Conservation (phyloP, 306 rosid genomes). For the Citrullus colocynthis region DNA sequence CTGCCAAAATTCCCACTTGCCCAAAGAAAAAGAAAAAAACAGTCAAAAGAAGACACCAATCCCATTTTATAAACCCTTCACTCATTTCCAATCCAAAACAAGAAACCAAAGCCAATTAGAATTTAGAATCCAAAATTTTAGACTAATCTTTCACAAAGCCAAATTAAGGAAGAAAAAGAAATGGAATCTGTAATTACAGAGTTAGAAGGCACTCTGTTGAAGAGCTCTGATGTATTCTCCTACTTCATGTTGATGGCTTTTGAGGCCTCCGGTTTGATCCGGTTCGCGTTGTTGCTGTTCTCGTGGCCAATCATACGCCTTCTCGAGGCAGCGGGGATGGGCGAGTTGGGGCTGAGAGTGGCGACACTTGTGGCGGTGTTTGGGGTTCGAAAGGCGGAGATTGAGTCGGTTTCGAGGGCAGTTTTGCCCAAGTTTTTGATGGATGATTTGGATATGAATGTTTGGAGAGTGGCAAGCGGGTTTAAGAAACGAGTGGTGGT, state of each 20-base stretch:
- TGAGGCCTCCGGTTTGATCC: conserved; percentile 70
- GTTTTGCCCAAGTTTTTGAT: conserved; percentile 77
- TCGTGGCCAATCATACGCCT: conserved; percentile 51
- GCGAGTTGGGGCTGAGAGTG: conserved; percentile 25
- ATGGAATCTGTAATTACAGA: conserved; percentile 56
- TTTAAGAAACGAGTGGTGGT: conserved; percentile 37
- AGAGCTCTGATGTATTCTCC: conserved; percentile 42
- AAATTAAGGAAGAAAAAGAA: background rate
- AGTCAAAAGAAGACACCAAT: conserved; percentile 6
- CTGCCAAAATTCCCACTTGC: conserved; percentile 24
- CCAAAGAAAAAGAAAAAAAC: background rate
- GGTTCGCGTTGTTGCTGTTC: conserved; percentile 42
- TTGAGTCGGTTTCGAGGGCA: conserved; percentile 63
- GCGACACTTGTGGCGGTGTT: conserved; percentile 48
- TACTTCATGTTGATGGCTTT: conserved; percentile 83
- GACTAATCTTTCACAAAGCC: background rate
- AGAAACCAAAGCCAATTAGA: background rate
- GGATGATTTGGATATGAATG: conserved; percentile 58
- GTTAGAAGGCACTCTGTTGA: conserved; percentile 79
- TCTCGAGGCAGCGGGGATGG: conserved; percentile 24
- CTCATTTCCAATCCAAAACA: conserved; percentile 1
- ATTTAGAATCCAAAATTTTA: background rate
- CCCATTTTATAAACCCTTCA: background rate
- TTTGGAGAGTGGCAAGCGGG: conserved; percentile 45
- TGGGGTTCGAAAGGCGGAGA: conserved; percentile 42